Evolutionary conservation across 495 filamentous ascomycete genomes (phyloP), one percentile per base, ranked within the genome.

Genomic region (Hypomontagnella submonticulosa): DNA sequence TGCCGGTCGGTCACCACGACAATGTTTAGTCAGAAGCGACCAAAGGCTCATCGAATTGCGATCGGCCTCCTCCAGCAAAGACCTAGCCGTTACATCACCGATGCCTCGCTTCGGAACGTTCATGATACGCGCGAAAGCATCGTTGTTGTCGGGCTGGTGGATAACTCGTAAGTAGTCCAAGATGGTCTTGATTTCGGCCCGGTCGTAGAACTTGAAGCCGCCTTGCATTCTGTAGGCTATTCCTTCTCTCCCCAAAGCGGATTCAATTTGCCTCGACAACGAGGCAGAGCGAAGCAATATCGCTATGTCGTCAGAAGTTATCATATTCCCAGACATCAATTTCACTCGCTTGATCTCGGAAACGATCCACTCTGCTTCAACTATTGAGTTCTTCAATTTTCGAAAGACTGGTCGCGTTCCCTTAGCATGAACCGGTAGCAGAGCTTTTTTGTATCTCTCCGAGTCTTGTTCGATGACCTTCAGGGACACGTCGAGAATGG

Each of bases 381-480:
- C 82, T 8, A 81, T 82, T 0, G 92, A 85, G n/a, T 80, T 86
- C 5, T 88, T 87, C 13, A 98, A 77, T 67, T 85, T 89, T 20
- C 95, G 87, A 42, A 99, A 81, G 9, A 97, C 92, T 5, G 96
- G 96, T 13, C 90, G 79, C 3, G 91, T 89, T 10, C 95, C 93
- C 55, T 86, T 85, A 33, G 83, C 85, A 76, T 97, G 96, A 1
- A 94, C 92, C 0, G 96, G 84, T 38, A 89, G 82, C 30, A 99
- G 80, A 2, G 82, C 81, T 73, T 97, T 97, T 54, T 87, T 80
- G 15, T 91, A 92, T 57, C 96, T 82, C 11, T 85, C 84, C 27
- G 82, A 81, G 77, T 99, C 96, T 78, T 99, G 96, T 71, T 98
- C 86, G 59, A 99, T 98, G 57, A 99, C 88, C 58, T 88, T 85